Conservation (phyloP, 345 rosid genomes). For the Euphorbia peplus region DNA sequence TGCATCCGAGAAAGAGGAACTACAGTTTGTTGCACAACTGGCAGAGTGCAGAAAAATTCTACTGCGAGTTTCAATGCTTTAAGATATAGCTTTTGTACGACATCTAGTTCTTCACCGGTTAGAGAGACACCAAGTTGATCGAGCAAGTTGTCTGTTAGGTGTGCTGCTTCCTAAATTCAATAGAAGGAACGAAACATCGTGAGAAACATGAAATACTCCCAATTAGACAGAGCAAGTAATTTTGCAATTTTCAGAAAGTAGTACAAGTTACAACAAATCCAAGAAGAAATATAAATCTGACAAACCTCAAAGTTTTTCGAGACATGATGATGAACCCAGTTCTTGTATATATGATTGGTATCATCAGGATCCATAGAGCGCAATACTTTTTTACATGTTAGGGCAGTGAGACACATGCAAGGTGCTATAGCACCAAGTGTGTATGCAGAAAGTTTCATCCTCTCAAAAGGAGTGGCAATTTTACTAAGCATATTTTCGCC, state of each 20-base stretch:
- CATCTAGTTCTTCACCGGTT: constrained; percentile 91
- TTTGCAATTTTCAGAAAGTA: constrained; percentile 14
- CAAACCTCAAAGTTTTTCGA: constrained; percentile 74
- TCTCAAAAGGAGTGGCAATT: constrained; percentile 96
- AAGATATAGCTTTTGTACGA: constrained; percentile 84
- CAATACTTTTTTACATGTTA: constrained; percentile 65
- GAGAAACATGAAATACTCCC: constrained; percentile 21
- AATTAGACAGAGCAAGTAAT: constrained; percentile 1
- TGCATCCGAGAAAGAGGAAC: constrained; percentile 64
- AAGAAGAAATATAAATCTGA: constrained; percentile 7
- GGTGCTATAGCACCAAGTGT: constrained; percentile 93
- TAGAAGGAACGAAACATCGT: constrained; percentile 25
- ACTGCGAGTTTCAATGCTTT: constrained; percentile 96
- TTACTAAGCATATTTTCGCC: constrained; percentile 85
- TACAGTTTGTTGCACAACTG: constrained; percentile 58
- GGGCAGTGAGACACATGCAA: constrained; percentile 82
- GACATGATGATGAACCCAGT: constrained; percentile 78
- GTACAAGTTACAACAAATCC: neutral
- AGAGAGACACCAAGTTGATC: constrained; percentile 83
- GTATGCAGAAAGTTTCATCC: constrained; percentile 93
- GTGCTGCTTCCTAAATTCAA: constrained; percentile 64
- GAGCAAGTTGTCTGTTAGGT: constrained; percentile 86
- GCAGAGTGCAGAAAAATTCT: constrained; percentile 75
- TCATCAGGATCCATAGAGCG: constrained; percentile 45
- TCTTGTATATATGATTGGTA: constrained; percentile 62